A percentile compares a stretch with the other conserved stretches of the same genome.
These are phyloP conservation scores for Corylus heterophylla DNA, from an alignment of 306 rosid species.

Conservation along the genomic window DNA sequence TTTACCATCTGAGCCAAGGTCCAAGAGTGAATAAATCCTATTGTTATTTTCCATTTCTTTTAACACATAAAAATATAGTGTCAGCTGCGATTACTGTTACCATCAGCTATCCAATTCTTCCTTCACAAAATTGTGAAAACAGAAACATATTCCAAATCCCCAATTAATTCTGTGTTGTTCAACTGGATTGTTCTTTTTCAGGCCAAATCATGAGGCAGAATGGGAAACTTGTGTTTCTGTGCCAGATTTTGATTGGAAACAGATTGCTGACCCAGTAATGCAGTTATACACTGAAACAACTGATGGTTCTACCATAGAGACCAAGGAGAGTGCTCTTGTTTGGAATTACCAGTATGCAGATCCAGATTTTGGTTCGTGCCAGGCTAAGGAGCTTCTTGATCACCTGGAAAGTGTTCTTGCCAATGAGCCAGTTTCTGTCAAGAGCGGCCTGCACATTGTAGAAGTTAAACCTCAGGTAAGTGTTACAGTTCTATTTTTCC, in stretches of 20 bases:
- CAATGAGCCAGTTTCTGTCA: constrained; percentile 88
- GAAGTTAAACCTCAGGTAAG: constrained; percentile 97
- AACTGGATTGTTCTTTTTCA: constrained; percentile 31
- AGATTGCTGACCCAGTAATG: constrained; percentile 87
- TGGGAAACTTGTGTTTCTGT: constrained; percentile 77
- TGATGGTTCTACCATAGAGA: constrained; percentile 83
- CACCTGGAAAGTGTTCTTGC: constrained; percentile 92
- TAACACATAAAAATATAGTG: not conserved
- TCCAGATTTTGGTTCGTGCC: constrained; percentile 88
- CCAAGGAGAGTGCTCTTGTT: constrained; percentile 84
- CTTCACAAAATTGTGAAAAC: not conserved
- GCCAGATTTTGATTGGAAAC: constrained; percentile 75
- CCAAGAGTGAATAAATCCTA: not conserved
- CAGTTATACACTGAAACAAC: constrained; percentile 80
- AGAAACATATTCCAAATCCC: constrained; percentile 1
- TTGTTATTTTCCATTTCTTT: not conserved
- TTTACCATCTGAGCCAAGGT: not conserved
- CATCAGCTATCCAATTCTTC: not conserved
- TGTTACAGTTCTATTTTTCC: not conserved
- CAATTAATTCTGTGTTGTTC: not conserved
- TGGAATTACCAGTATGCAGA: constrained; percentile 87
- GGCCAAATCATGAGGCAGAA: constrained; percentile 58
- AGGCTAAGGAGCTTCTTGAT: constrained; percentile 90
- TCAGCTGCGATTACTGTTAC: not conserved
- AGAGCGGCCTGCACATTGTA: constrained; percentile 75